These are phyloP conservation scores for Eucalyptus lansdowneana DNA, from an alignment of 345 rosid species.

Conservation along the genomic window DNA sequence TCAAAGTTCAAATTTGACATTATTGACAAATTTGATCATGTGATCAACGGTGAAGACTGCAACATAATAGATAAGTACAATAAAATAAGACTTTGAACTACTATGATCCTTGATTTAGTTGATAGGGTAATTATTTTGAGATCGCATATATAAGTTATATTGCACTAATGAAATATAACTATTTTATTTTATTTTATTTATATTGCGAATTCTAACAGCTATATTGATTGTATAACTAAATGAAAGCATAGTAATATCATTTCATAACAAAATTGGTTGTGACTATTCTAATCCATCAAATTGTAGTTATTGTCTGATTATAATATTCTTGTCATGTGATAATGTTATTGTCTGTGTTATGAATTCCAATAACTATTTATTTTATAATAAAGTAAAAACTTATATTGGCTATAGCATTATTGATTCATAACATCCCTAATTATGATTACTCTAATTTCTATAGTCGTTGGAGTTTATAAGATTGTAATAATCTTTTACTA, in stretches of 20 bases:
- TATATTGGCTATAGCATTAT: background rate
- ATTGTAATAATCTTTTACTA: background rate
- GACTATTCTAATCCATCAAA: background rate
- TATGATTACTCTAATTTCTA: background rate
- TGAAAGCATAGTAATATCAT: background rate
- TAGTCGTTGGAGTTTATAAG: background rate
- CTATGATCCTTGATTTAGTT: background rate
- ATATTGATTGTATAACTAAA: background rate
- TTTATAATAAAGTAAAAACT: no score
- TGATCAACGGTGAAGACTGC: background rate
- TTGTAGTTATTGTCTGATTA: background rate
- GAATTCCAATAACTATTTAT: background rate
- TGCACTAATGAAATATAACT: background rate
- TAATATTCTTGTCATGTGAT: background rate
- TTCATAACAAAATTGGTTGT: background rate
- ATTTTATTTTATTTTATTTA: background rate
- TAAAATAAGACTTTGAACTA: background rate
- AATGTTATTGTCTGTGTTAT: background rate
- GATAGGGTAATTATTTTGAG: background rate
- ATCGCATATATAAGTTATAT: background rate
- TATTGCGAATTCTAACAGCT: background rate
- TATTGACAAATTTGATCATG: background rate
- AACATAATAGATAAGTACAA: background rate
- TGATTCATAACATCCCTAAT: background rate
- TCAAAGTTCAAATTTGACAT: background rate